Base-by-base conservation (phyloP, 2,329 filamentous ascomycete genomes). In the Rachicladosporium sp. region DNA sequence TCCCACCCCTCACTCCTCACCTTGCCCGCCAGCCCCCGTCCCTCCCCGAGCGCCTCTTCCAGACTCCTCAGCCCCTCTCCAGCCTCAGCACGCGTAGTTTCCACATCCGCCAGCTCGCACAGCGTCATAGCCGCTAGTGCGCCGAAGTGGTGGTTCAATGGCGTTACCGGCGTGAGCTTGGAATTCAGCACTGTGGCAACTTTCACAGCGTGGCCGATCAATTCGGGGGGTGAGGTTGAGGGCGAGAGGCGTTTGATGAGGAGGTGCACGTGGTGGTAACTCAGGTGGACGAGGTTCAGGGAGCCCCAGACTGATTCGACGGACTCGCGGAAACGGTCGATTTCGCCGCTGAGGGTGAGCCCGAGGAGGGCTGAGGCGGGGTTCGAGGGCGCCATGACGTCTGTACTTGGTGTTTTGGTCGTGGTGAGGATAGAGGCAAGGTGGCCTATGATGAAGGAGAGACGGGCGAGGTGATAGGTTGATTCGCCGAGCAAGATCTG, bases 261-360 rank as follows among this genome's bases (percentile, higher is more conserved):
- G 6, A 84, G 66, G 44, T 77, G 74, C 47, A 74, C 70, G 55
- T 84, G 78, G 73, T 80, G 82, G 59, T 82, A 84, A 11, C 73
- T 73, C 15, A 85, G 66, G 48, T 81, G 74, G 2, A 84, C 66
- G 27, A 80, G 68, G 13, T 74, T 73, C 19, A 78, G 63, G 33
- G 69, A 67, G 9, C 66, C 61, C 55, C 63, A 64, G 35, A 65
- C 55, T 5, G 53, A 57, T 3, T 80, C 76, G 2, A 84, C 66
- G 39, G 74, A 69, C 55, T 81, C 76, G 6, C 76, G 71, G 56
- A 80, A 81, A 42, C 78, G 68, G 51, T 84, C 79, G 33, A 79
- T 65, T 45, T 74, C 68, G n/a, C 70, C 64, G 43, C 70, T 67
- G 35, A 78, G 63, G 27, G 74, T 64, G 10, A 65, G 64, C 32